Base-by-base conservation (phyloP, 345 rosid genomes). In the Turritis glabra region DNA sequence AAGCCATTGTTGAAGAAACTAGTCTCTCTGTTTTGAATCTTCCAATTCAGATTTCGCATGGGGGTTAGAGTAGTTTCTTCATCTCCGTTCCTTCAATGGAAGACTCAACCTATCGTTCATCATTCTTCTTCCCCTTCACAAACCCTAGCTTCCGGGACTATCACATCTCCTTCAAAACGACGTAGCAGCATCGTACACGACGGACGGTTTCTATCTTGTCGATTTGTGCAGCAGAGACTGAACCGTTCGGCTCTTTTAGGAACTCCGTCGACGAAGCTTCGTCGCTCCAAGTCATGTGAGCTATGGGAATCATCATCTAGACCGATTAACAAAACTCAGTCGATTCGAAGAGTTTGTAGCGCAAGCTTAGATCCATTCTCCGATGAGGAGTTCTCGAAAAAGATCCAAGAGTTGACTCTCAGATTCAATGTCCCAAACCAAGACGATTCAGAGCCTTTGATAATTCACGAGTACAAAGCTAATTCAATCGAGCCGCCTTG, bases 311-410 rank as follows among this genome's bases (percentile, higher is more conserved):
- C 84, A 44, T 59, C 83, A 59, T 56, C 82, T 33, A 81, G 60
- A 73, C 58, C 75, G 2, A 77, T 30, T 3, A 78, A n/a, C n/a
- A n/a, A 41, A 26, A 7, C 70, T 18, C 59, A 50, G 15, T 59
- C 77, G 2, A 43, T 86, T 15, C 82, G 58, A 46, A 74, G 87
- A 80, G 83, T 83, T 51, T 85, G 83, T 79, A 86, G 89, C 77
- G 89, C 89, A 9, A 82, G 80, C 83, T 69, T 82, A 12, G 84
- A 83, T 43, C 76, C 91, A 7, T 90, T 85, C 60, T 84, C 87
- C 1, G 96, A 89, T 17, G 96, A 89, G 46, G 97, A 92, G 38
- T 92, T 92, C 64, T 85, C 90, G 13, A 82, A 69, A 73, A 82
- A 82, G 48, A 85, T 89, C 46, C 83, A 84, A 51, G 90, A 87